phyloP scores from a whole-genome alignment of 2,329 filamentous ascomycete genomes.

The Verticillium klebahnii region DNA sequence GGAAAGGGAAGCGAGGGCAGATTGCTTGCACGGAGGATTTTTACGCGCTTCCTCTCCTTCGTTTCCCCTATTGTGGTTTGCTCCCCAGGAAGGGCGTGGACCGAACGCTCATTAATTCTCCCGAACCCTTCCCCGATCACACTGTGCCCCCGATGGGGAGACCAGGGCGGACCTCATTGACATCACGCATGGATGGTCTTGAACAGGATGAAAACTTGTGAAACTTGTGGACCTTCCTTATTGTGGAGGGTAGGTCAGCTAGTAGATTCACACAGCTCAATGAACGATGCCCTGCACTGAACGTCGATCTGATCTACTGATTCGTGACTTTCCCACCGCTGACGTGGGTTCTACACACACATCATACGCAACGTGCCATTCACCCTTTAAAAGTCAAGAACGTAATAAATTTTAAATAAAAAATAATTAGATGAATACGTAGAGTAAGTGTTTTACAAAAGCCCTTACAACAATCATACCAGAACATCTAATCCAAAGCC shows the following conservation, averaged over 20 bases:
- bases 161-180: background rate
- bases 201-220: background rate
- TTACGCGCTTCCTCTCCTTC: background rate
- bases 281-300: background rate
- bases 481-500: conserved; percentile 27
- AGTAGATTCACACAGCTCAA: background rate
- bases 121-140: background rate
- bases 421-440: too few relatives aligned
- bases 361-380: too few relatives aligned
- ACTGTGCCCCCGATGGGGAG: background rate
- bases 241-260: background rate
- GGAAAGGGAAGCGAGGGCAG: background rate
- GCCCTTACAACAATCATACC: background rate
- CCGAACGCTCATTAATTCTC: conserved; percentile 4
- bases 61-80: background rate
- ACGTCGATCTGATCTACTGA: too few relatives aligned
- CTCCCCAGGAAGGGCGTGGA: conserved; percentile 7
- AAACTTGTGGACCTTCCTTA: background rate
- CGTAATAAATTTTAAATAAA: too few relatives aligned
- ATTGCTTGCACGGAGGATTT: background rate
- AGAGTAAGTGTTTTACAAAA: background rate
- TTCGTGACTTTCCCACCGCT: too few relatives aligned
- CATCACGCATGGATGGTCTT: background rate
- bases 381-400: too few relatives aligned
- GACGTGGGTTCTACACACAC: too few relatives aligned